Base-by-base conservation (phyloP, 2,329 filamentous ascomycete genomes). In the Penicillium sp. region DNA sequence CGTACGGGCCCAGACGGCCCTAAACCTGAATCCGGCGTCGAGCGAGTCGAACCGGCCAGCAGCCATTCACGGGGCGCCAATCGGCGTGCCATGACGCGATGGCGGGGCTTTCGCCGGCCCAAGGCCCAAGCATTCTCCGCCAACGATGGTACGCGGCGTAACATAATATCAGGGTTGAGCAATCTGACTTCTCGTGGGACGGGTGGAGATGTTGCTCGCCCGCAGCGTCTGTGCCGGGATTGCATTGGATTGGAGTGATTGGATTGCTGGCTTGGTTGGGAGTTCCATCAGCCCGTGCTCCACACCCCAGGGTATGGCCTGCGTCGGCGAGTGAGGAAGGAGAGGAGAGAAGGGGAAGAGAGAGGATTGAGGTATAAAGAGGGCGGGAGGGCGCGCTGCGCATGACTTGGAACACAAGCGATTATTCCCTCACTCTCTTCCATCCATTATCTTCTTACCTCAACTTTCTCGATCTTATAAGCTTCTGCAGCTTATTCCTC, bases 31-130 rank as follows among this genome's bases (percentile, higher is more conserved):
- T 23, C 37, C 17, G 30, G 37, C 27, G 15, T 31, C 32, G 36
- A 18, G 18, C 18, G 6, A 13, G 18, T 27, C 9, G 10, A 4
- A 9, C 5, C 9, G 18, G 9, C 16, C 28, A 10, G 16, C 34
- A 21, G 17, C 47, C 44, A 45, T 32, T 50, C 41, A 45, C 20
- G 19, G 25, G 20, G 13, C 27, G 13, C 19, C n/a, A 13, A 5
- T 29, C 13, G 27, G 23, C 18, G 18, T 20, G n/a, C 37, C 41
- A 56, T 57, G 53, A 57, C 53, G 54, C 45, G 37, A 47, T 48
- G 43, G 50, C 41, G 50, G 52, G 50, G 46, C 46, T 33, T 7
- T 14, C n/a, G n/a, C n/a, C n/a, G n/a, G n/a, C n/a, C n/a, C n/a
- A n/a, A n/a, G n/a, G n/a, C n/a, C n/a, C n/a, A n/a, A n/a, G n/a